These are phyloP conservation scores for Chlorella vulgaris DNA, from an alignment of 139 green algal genomes.

Conservation along the genomic window DNA sequence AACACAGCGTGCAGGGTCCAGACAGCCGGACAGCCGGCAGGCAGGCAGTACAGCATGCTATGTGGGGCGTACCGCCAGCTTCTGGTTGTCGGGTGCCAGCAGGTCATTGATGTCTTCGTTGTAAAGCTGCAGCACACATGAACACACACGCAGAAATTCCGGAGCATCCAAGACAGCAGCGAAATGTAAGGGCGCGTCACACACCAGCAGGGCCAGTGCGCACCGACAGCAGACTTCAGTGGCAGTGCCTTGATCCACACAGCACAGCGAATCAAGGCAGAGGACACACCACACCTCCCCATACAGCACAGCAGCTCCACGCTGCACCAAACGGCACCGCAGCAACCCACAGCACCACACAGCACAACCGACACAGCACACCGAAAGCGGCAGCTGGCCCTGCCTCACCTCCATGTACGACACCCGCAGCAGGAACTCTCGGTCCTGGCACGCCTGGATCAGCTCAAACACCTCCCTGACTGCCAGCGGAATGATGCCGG, in stretches of 20 bases:
- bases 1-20: too few species aligned
- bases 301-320: too few species aligned
- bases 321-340: not conserved
- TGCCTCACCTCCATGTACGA: conserved; percentile 95
- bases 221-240: too few species aligned
- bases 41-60: not conserved
- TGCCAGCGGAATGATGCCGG: conserved; percentile 80
- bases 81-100: conserved; percentile 76
- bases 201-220: not conserved
- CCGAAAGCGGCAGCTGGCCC: not conserved
- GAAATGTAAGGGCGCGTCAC: not conserved
- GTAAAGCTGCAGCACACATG: conserved; percentile 80
- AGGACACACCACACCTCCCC: too few species aligned
- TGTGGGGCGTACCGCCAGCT: conserved; percentile 57
- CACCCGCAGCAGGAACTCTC: conserved; percentile 93
- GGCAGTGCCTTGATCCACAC: too few species aligned
- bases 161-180: not conserved
- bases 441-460: conserved; percentile 63
- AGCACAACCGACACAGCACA: not conserved
- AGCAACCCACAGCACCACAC: not conserved
- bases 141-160: not conserved
- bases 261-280: too few species aligned
- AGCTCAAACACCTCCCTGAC: conserved; percentile 76
- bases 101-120: conserved; percentile 98
- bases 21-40: too few species aligned